Percentiles rank a stretch among this genome's conserved stretches.
These are phyloP conservation scores for Lactuca sativa DNA, from an alignment of 129 eudicot species.

Conservation along the genomic window DNA sequence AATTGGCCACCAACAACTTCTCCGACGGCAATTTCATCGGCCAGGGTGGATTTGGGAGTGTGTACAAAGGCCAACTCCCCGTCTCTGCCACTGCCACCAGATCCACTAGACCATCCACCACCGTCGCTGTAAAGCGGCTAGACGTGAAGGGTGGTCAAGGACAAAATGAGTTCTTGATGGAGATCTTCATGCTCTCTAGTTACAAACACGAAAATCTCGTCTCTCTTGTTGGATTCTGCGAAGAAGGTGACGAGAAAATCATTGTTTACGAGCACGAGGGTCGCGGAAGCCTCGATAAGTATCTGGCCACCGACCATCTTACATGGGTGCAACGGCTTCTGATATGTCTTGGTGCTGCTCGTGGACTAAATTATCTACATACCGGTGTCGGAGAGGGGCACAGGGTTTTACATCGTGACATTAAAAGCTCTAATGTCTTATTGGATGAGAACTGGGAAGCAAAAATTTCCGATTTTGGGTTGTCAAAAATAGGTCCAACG, in stretches of 20 bases:
- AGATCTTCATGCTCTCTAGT: conserved; percentile 18
- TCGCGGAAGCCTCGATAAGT: conserved; percentile 26
- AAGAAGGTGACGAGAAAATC: conserved; percentile 11
- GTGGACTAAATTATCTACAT: conserved; percentile 19
- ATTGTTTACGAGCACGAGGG: conserved; percentile 16
- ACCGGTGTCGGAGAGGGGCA: conserved; percentile 8
- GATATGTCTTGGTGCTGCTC: conserved; percentile 29
- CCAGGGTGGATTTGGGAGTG: conserved; percentile 27
- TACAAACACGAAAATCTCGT: conserved; percentile 26
- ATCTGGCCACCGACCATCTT: neutral
- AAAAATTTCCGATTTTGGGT: neutral
- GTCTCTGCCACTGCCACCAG: neutral
- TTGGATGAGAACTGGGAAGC: conserved; percentile 19
- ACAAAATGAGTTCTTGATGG: conserved; percentile 19
- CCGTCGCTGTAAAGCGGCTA: conserved; percentile 28
- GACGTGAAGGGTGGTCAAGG: conserved; percentile 18
- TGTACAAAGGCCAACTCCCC: conserved; percentile 27
- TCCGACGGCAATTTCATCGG: conserved; percentile 13
- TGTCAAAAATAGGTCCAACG: conserved; percentile 4
- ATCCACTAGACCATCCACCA: neutral
- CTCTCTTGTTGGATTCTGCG: conserved; percentile 22
- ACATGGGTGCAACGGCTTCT: conserved; percentile 28
- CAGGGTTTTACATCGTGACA: conserved; percentile 20
- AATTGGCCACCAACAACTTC: conserved; percentile 20
- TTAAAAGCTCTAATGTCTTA: conserved; percentile 23